Evolutionary conservation across 2,329 filamentous ascomycete genomes (phyloP), one percentile per base, ranked within the genome.

Genomic region (Fusarium sp.): DNA sequence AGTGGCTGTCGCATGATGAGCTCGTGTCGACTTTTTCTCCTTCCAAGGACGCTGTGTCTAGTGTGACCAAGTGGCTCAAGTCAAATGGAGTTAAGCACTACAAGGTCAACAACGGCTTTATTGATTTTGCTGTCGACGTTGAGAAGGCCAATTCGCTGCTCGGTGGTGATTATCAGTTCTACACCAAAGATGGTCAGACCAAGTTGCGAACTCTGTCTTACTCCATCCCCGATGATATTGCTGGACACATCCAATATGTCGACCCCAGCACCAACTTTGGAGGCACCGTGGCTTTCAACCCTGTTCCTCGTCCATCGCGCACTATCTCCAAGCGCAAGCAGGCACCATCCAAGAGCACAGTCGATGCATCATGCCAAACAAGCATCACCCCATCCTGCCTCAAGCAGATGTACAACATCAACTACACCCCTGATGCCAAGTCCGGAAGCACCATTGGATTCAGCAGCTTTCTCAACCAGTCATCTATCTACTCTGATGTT

Each of bases 181-280:
- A 67, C 46, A 41, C 39, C 20, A 67, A 66, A 2, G 42, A 67
- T 3, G 63, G 63, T 1, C 42, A 62, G 39, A 67, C 63, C 0
- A 67, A 67, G 40, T 13, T 67, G 7, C 48, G 63, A 46, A 67
- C 63, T 23, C 20, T 67, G 18, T 66, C 63, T 17, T 67, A 66
- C 47, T 66, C 63, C 0, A 63, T 67, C 4, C 63, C 63, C 13
- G 50, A 67, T 35, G 37, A 31, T 11, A 11, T 67, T 0, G 51
- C 57, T 0, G 23, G 49, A 3, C 45, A 67, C n/a, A 45, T 67
- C 25, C 63, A 67, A 11, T 67, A 50, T 17, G 63, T 67, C 4
- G 63, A 67, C 25, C 63, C 63, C 4, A 67, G 63, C 33, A 67
- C 63, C 18, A 66, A 67, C 42, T 67, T 67, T 2, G 63, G 63